phyloP scores from a whole-genome alignment of 441 rosid genomes.

The Corymbia calophylla region DNA sequence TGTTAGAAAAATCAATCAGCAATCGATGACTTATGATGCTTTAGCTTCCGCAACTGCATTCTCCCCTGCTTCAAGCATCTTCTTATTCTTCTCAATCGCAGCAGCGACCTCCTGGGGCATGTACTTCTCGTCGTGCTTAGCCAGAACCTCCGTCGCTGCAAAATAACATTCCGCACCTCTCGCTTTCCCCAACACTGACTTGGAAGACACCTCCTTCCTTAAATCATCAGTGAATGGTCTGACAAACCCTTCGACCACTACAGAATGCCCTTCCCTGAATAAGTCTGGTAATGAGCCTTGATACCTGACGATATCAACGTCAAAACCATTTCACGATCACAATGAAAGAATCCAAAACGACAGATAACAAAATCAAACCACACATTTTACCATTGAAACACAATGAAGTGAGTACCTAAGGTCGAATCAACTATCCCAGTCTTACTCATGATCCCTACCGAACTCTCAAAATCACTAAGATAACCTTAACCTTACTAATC shows the following conservation, averaged over 20 bases:
- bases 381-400: background rate
- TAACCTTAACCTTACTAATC: background rate
- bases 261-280: conserved; percentile 93
- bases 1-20: background rate
- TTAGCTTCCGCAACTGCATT: background rate
- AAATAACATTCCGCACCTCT: conserved; percentile 59
- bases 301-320: conserved; percentile 3
- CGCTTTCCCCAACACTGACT: conserved; percentile 61
- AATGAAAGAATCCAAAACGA: background rate
- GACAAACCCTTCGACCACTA: conserved; percentile 87
- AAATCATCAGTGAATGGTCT: conserved; percentile 61
- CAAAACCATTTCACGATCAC: background rate
- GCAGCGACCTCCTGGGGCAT: conserved; percentile 94
- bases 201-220: conserved; percentile 37
- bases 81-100: conserved; percentile 90
- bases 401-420: background rate
- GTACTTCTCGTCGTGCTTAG: conserved; percentile 97
- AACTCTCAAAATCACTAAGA: background rate
- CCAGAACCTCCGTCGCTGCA: conserved; percentile 78
- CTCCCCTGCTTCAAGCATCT: conserved; percentile 13
- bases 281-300: conserved; percentile 79
- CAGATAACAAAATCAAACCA: background rate
- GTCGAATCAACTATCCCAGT: background rate
- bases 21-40: background rate
- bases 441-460: background rate